These are phyloP conservation scores for Mucuna pruriens DNA, from an alignment of 306 rosid species.

Conservation along the genomic window DNA sequence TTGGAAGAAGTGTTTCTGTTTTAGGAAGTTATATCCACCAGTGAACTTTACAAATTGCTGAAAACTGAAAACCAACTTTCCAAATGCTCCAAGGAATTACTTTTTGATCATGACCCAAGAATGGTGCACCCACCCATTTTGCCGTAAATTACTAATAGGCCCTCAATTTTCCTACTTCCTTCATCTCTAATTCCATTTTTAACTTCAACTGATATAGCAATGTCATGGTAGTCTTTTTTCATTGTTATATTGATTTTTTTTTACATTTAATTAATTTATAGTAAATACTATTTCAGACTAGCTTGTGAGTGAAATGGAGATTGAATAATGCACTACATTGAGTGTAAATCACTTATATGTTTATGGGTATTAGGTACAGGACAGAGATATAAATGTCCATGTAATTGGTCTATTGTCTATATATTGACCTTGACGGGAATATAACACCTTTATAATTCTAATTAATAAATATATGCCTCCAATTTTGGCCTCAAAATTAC, in stretches of 20 bases:
- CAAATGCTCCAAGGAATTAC: slow-evolving; percentile 47
- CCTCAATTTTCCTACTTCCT: slow-evolving; percentile 25
- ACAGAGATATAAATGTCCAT: slow-evolving; percentile 60
- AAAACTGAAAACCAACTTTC: slow-evolving; percentile 60
- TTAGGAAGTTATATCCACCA: slow-evolving; percentile 59
- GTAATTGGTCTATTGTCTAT: slow-evolving; percentile 39
- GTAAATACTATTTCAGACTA: slow-evolving; percentile 31
- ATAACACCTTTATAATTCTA: slow-evolving; percentile 49
- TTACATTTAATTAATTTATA: slow-evolving; percentile 2
- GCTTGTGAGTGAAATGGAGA: slow-evolving; percentile 32
- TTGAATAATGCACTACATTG: slow-evolving; percentile 51
- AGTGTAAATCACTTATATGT: slow-evolving; percentile 71
- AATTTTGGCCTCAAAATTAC: slow-evolving; percentile 19
- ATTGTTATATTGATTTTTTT: slow-evolving; percentile 28
- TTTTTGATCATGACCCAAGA: slow-evolving; percentile 40
- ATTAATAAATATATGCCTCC: background rate
- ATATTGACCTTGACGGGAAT: slow-evolving; percentile 54
- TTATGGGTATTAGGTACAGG: slow-evolving; percentile 69
- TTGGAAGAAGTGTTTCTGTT: slow-evolving; percentile 46
- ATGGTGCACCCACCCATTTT: slow-evolving; percentile 57
- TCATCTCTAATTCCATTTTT: slow-evolving; percentile 11
- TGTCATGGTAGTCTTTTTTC: slow-evolving; percentile 41
- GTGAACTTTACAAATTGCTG: slow-evolving; percentile 54
- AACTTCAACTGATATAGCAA: slow-evolving; percentile 3
- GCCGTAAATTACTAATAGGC: slow-evolving; percentile 5